Base-by-base conservation (phyloP, 352 stramenopile species). In the Pythium plurisporium region DNA sequence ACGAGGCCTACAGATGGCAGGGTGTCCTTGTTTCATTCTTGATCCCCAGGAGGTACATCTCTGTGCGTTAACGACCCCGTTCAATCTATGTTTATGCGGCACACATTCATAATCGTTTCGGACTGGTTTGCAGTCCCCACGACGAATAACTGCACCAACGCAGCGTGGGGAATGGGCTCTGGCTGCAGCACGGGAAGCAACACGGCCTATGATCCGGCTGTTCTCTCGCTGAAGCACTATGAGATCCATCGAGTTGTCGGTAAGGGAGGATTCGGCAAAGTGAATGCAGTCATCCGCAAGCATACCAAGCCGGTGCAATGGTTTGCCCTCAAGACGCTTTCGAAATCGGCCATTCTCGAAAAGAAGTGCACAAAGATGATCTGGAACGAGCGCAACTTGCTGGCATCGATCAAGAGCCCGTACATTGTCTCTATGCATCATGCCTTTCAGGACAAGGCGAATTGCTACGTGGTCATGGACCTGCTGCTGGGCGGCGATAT, bases 401-500 rank as follows among this genome's bases (percentile, higher is more conserved):
- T 92, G 17, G 72, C 74, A 20, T 42, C 73, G 17, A 61, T 82
- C 38, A 62, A 68, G 30, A 83, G 71, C 25, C 72, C 75, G 3
- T 62, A 77, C 22, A 63, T 90, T 26, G 75, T 90, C 9, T 56
- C 52, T 22, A 88, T 92, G 71, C 69, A 89, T 46, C 75, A 88
- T 56, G 76, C 77, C 5, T 89, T 90, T 38, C 77, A 89, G 27
- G 77, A 90, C 48, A 27, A 49, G 0, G 58, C 74, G 43, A 84
- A 82, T 46, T 92, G 82, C 57, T 92, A 89, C 42, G 76, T 92
- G 23, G 72, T 90, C 23, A 86, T 92, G 77, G 79, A 92, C 42
- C 53, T 92, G 52, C 62, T 87, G 17, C 72, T 86, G 9, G 82
- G 79, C 1, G 82, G 82, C 19, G 82, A 92, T 40, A 72, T 92